Base-by-base conservation (phyloP, 257 asterid genomes). In the Ballota nigra region DNA sequence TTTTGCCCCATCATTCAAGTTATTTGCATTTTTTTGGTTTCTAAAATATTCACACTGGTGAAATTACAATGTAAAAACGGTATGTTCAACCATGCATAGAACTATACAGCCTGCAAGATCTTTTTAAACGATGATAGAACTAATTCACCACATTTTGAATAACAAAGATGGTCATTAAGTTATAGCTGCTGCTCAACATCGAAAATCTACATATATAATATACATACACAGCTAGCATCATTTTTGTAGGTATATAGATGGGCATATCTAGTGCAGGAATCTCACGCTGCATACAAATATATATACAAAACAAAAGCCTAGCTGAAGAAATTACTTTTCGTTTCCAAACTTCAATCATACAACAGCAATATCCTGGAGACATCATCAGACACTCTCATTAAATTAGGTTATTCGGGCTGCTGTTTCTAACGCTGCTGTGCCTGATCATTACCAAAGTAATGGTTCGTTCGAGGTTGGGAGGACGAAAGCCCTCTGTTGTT, bases 391-490 rank as follows among this genome's bases (percentile, higher is more conserved):
- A 80, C 76, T 80, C 29, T 3, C 82, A 70, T 78, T 86, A 75
- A 83, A 85, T 51, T 82, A 85, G 87, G 33, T 71, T 72, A 86
- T 73, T 58, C 11, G 84, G 82, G 62, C 78, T 58, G 84, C 23
- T 75, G 90, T 56, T 76, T 86, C 41, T 56, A 87, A 15, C 78
- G 91, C 66, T 75, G 87, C 19, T 63, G 79, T 4, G 79, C 23
- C 64, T 74, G 86, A 53, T 75, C 83, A 76, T 77, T 85, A 60
- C 87, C 78, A 20, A 77, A 89, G 75, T 78, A 85, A 49, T 51
- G 75, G 77, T 66, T 64, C 24, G 79, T 60, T 69, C 72, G 92
- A 4, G 86, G 67, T n/a, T 75, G 91, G 20, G 29, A 26, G 29
- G 29, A 26, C 29, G 29, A 26, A 1, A 26, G 29, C 29, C 84